Conservation (phyloP, 1,284 basidiomycete species). For the Pseudozyma sp. region DNA sequence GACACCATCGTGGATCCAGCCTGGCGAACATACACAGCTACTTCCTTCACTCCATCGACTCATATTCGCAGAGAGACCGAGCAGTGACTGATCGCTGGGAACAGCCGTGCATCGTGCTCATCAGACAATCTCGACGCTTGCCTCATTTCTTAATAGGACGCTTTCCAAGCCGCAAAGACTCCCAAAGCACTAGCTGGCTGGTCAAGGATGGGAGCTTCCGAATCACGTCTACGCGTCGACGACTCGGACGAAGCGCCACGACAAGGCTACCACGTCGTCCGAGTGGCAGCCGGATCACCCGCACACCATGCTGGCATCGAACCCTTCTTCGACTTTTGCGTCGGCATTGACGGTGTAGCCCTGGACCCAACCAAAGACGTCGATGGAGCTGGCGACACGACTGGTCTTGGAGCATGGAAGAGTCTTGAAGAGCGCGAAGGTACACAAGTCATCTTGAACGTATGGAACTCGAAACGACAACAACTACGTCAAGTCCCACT, state of each 20-base stretch:
- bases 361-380: conserved; percentile 56
- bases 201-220: conserved; percentile 40
- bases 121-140: neutral
- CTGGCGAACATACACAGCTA: neutral
- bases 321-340: conserved; percentile 96
- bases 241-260: conserved; percentile 57
- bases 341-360: conserved; percentile 78
- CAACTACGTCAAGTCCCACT: conserved; percentile 85
- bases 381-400: conserved; percentile 35
- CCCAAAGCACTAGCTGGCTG: neutral
- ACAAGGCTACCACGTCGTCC: conserved; percentile 67
- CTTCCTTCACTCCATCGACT: neutral
- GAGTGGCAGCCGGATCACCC: conserved; percentile 68
- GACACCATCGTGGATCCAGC: neutral
- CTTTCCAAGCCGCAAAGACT: neutral
- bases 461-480: conserved; percentile 91
- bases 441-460: conserved; percentile 79
- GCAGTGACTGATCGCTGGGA: neutral
- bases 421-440: conserved; percentile 86
- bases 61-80: neutral
- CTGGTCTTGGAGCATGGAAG: conserved; percentile 60
- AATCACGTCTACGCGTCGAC: conserved; percentile 42
- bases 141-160: neutral
- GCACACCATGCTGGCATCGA: conserved; percentile 84
- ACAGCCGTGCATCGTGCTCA: neutral